phyloP scores from a whole-genome alignment of 768 basidiomycete genomes.

The Leccinum obscurum region DNA sequence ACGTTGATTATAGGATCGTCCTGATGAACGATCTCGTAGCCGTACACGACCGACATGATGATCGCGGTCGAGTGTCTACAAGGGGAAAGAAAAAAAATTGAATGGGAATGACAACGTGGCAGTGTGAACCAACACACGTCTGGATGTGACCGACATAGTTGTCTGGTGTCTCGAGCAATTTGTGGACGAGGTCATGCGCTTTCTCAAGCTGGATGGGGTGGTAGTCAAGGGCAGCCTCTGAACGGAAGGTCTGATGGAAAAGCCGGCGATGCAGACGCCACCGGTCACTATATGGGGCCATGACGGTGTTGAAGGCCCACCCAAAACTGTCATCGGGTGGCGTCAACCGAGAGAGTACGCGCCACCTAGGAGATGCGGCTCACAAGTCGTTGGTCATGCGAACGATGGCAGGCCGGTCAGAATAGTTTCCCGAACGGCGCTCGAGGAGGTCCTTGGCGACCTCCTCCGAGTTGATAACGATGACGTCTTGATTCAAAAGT shows the following conservation, averaged over 20 bases:
- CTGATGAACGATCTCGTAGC: constrained; percentile 25
- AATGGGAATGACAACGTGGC: neutral
- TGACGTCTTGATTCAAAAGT: constrained; percentile 36
- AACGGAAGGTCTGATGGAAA: constrained; percentile 31
- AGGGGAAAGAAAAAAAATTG: neutral
- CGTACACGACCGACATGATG: constrained; percentile 34
- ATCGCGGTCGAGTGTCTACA: constrained; percentile 27
- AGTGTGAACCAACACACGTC: constrained; percentile 19
- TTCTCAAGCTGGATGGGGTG: constrained; percentile 27
- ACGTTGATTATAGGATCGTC: constrained; percentile 30
- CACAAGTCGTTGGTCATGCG: constrained; percentile 33
- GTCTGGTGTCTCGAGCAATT: constrained; percentile 23
- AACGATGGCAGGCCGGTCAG: constrained; percentile 39
- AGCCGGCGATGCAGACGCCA: constrained; percentile 33
- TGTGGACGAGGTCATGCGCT: constrained; percentile 25
- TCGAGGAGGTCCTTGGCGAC: constrained; percentile 45
- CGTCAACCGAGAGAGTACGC: neutral
- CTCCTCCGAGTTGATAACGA: constrained; percentile 43
- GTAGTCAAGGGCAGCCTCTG: constrained; percentile 20
- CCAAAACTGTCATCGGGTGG: constrained; percentile 21
- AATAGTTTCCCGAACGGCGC: constrained; percentile 44
- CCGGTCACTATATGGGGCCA: constrained; percentile 28
- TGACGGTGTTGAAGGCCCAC: constrained; percentile 31
- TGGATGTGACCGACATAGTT: constrained; percentile 23
- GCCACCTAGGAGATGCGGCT: neutral